Evolutionary conservation across 163 green algal species (phyloP), one percentile per base, ranked within the genome.

Genomic region (Chlamydomonas reinhardtii): DNA sequence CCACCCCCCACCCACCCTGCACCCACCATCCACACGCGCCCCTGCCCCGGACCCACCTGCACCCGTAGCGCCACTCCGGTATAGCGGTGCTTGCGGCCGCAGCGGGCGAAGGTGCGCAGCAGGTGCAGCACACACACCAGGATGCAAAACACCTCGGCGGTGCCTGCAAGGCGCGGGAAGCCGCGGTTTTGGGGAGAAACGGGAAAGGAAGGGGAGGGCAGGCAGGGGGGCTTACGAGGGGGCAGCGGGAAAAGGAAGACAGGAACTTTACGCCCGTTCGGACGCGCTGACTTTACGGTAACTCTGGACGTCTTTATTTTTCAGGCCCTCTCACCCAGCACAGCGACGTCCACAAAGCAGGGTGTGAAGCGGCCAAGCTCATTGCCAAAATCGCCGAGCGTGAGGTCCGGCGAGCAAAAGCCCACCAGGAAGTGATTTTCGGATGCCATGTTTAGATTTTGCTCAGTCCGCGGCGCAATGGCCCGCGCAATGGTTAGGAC

Each of bases 71-170:
- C 39, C 24, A 39, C 4, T 43, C 72, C 72, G 72, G 72, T 62
- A 27, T 39, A 25, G 27, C 27, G 25, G 39, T 37, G 27, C 20
- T 4, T 14, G 15, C 17, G 25, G n/a, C n/a, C 29, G 17, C 17
- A 54, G 35, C 9, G 3, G 52, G 29, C 16, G 12, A 14, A 79
- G 16, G 52, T 69, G n/a, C 73, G 73, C 48, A 24, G 20, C 20
- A 79, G 73, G 25, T 69, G 73, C 22, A 35, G 9, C n/a, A 48
- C 27, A 25, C n/a, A 68, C 14, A 79, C 73, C 24, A 62, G 25
- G 19, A 79, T 68, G 73, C 48, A 52, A n/a, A 79, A 66, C 27
- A 48, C n/a, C 48, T 79, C 48, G 39, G 73, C 52, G 31, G 52
- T 68, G 37, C 73, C 73, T 79, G 48, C 48, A 48, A 27, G 5